Evolutionary conservation across 768 basidiomycete species (phyloP).

Genomic region (Mycena venus): DNA sequence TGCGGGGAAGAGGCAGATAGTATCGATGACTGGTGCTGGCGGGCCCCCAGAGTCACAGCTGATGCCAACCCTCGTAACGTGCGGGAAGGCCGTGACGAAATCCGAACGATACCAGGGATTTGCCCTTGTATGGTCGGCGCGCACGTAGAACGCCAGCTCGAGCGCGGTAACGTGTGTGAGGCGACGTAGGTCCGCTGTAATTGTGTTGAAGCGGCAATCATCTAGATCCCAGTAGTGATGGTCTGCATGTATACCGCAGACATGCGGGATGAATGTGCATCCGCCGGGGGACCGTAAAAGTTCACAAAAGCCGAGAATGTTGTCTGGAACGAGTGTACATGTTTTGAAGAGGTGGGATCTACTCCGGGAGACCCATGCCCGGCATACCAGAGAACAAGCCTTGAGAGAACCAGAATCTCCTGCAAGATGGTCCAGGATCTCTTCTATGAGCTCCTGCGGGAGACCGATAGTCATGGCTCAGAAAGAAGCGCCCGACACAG

Average conservation of each 20-base stretch:
- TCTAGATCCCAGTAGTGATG: background rate
- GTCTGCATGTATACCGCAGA: background rate
- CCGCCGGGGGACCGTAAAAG: background rate
- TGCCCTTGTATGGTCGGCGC: too few species aligned
- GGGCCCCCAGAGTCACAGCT: too few species aligned
- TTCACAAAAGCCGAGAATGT: background rate
- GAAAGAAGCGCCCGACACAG: background rate
- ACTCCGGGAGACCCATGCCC: constrained; percentile 55
- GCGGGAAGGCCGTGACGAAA: background rate
- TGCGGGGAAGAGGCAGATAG: background rate
- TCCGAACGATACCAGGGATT: too few species aligned
- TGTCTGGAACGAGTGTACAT: background rate
- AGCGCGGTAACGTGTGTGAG: background rate
- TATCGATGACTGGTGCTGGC: background rate
- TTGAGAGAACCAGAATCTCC: background rate
- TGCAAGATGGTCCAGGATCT: background rate
- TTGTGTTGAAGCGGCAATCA: background rate
- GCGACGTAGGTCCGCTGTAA: background rate
- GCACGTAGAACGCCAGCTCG: background rate
- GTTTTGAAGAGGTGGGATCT: constrained; percentile 53
- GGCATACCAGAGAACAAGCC: constrained; percentile 53
- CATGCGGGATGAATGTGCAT: background rate
- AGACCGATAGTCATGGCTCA: background rate
- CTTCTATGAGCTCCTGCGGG: background rate
- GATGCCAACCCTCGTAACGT: background rate